These are phyloP conservation scores for Talaromyces atroroseus DNA, from an alignment of 2,329 filamentous ascomycete genomes.

Conservation along the genomic window DNA sequence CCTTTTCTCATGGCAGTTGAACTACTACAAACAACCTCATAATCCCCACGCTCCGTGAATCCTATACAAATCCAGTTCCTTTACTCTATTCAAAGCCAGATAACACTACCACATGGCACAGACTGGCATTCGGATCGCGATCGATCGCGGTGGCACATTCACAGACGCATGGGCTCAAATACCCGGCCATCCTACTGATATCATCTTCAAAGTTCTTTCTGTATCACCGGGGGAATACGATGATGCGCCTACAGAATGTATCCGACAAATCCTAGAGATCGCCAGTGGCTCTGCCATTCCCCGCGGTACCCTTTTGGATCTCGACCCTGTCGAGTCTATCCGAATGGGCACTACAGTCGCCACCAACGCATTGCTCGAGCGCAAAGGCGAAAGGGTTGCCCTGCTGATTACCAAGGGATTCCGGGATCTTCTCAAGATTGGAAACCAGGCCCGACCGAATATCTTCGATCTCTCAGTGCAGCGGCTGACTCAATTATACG, in stretches of 20 bases:
- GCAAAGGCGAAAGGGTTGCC: conserved; percentile 77
- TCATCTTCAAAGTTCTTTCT: conserved; percentile 22
- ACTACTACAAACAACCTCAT: neutral
- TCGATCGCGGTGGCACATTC: conserved; percentile 19
- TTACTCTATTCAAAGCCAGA: neutral
- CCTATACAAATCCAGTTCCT: neutral
- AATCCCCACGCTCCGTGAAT: conserved; percentile 2
- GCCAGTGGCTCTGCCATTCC: conserved; percentile 14
- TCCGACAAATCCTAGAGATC: conserved; percentile 58
- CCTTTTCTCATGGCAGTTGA: neutral
- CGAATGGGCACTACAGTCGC: conserved; percentile 88
- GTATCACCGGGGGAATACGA: conserved; percentile 21
- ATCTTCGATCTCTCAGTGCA: conserved; percentile 80
- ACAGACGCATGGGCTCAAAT: conserved; percentile 17
- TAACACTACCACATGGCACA: conserved; percentile 1
- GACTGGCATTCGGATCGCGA: conserved; percentile 10
- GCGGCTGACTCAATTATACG: conserved; percentile 57
- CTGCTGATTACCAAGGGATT: conserved; percentile 80
- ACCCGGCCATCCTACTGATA: conserved; percentile 17
- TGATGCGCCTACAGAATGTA: conserved; percentile 65
- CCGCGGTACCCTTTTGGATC: conserved; percentile 13
- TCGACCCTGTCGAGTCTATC: conserved; percentile 44
- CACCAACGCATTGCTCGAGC: conserved; percentile 78
- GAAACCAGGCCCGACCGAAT: conserved; percentile 76
- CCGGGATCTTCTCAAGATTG: conserved; percentile 74